phyloP scores from a whole-genome alignment of 352 stramenopile species.

The Globisporangium barbulae region DNA sequence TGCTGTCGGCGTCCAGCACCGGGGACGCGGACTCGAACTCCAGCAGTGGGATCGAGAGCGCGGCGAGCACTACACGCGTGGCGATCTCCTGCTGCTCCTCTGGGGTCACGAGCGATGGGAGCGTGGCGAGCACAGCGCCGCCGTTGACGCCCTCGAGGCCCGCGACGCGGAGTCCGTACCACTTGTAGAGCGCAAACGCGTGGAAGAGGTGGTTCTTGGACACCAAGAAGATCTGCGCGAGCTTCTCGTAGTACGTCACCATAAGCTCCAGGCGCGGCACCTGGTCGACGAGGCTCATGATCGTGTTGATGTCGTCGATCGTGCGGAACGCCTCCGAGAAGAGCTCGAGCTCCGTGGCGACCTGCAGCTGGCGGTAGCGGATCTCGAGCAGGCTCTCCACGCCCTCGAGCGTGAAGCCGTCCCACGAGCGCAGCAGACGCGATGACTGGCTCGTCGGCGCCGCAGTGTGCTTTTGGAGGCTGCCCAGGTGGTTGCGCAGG shows the following conservation, averaged over 20 bases:
- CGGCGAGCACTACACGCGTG: conserved; percentile 90
- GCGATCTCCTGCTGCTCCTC: conserved; percentile 87
- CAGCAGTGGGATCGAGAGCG: conserved; percentile 91
- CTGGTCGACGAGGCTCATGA: conserved; percentile 89
- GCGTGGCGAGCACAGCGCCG: conserved; percentile 27
- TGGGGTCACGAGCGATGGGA: conserved; percentile 51
- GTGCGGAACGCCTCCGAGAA: conserved; percentile 98
- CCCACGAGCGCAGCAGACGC: conserved; percentile 92
- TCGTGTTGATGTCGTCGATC: conserved; percentile 99
- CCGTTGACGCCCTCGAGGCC: conserved; percentile 71
- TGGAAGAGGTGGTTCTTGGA: conserved; percentile 97
- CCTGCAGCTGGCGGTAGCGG: conserved; percentile 96
- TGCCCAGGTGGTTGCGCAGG: conserved; percentile 94
- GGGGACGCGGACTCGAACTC: conserved; percentile 59
- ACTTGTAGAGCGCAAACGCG: conserved; percentile 96
- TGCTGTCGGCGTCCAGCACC: conserved; percentile 53
- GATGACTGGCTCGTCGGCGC: conserved; percentile 71
- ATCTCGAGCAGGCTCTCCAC: conserved; percentile 97
- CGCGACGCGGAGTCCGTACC: conserved; percentile 90
- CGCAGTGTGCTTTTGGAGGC: conserved; percentile 91
- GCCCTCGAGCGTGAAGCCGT: conserved; percentile 94
- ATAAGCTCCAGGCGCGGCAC: conserved; percentile 94
- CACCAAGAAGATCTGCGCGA: conserved; percentile 97
- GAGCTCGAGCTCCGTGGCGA: conserved; percentile 92
- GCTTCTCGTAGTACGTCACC: conserved; percentile 97